These are phyloP conservation scores for Glomus cerebriforme DNA, from an alignment of 192 early-diverging fungal species.

Conservation along the genomic window DNA sequence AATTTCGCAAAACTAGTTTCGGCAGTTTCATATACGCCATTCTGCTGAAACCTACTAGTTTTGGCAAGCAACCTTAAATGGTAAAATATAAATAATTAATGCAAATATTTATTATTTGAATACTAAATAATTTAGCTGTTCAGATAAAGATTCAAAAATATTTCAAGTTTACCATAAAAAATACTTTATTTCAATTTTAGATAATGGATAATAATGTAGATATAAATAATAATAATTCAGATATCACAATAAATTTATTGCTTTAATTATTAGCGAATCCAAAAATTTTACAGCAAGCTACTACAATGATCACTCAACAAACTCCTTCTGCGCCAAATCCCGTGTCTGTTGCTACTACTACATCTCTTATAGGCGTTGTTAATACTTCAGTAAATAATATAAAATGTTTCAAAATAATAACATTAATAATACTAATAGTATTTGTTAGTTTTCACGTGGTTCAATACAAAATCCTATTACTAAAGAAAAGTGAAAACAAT, in stretches of 20 bases:
- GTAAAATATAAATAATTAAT: too few species aligned
- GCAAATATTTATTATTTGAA: too few species aligned
- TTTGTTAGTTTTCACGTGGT: not conserved
- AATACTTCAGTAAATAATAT: not conserved
- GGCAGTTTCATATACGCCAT: too few species aligned
- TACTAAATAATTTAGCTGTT: too few species aligned
- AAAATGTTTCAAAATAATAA: not conserved
- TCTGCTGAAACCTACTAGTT: too few species aligned
- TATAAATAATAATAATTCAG: too few species aligned
- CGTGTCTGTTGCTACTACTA: not conserved
- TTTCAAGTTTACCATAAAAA: too few species aligned
- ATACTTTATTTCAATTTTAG: too few species aligned
- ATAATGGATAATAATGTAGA: too few species aligned
- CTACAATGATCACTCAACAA: not conserved
- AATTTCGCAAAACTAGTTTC: too few species aligned
- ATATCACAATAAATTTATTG: not conserved
- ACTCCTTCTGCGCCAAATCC: not conserved
- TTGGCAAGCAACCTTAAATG: too few species aligned
- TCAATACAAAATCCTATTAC: conserved; percentile 17
- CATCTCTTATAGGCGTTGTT: not conserved
- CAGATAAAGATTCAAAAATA: too few species aligned
- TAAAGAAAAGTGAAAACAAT: not conserved
- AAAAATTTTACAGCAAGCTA: not conserved
- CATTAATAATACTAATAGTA: not conserved
- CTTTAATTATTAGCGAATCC: not conserved